Conservation (phyloP, 1,139 yeast species). For the Barnettozyma hawaiiensis region DNA sequence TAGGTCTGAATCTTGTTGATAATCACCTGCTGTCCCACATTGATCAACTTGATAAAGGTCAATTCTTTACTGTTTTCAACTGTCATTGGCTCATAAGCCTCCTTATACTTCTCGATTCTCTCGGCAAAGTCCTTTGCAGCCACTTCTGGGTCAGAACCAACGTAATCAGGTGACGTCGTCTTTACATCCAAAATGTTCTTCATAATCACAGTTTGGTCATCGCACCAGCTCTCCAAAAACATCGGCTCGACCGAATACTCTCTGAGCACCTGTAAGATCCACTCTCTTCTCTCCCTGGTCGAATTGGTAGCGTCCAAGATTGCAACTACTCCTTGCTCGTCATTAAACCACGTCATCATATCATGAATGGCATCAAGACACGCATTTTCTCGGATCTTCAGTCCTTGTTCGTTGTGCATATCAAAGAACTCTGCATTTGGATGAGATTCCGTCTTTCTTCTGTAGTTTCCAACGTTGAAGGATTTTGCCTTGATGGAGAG, state of each 20-base stretch:
- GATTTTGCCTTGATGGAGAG: slow-evolving; percentile 80
- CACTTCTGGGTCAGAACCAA: slow-evolving; percentile 61
- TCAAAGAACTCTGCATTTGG: slow-evolving; percentile 78
- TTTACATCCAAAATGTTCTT: slow-evolving; percentile 83
- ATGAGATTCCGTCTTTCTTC: slow-evolving; percentile 55
- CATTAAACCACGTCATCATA: slow-evolving; percentile 81
- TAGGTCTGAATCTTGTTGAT: slow-evolving; percentile 85
- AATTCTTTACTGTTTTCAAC: slow-evolving; percentile 41
- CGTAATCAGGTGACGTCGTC: slow-evolving; percentile 82
- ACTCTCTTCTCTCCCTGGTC: slow-evolving; percentile 62
- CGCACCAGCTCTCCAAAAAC: slow-evolving; percentile 89
- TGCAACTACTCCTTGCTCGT: slow-evolving; percentile 83
- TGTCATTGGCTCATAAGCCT: slow-evolving; percentile 69
- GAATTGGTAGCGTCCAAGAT: slow-evolving; percentile 86
- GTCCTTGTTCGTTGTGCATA: slow-evolving; percentile 57
- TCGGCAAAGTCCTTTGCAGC: slow-evolving; percentile 69
- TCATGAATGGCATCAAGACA: slow-evolving; percentile 70
- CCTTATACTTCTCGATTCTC: slow-evolving; percentile 69
- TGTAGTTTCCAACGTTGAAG: slow-evolving; percentile 83
- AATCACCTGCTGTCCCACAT: slow-evolving; percentile 82
- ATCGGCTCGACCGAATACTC: slow-evolving; percentile 75
- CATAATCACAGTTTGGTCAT: slow-evolving; percentile 69
- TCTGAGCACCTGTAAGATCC: slow-evolving; percentile 59
- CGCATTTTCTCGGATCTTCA: slow-evolving; percentile 59
- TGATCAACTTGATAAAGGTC: slow-evolving; percentile 81